These are phyloP conservation scores for Pseudotsuga menziesii DNA, from an alignment of 75 land plant species.

Conservation along the genomic window DNA sequence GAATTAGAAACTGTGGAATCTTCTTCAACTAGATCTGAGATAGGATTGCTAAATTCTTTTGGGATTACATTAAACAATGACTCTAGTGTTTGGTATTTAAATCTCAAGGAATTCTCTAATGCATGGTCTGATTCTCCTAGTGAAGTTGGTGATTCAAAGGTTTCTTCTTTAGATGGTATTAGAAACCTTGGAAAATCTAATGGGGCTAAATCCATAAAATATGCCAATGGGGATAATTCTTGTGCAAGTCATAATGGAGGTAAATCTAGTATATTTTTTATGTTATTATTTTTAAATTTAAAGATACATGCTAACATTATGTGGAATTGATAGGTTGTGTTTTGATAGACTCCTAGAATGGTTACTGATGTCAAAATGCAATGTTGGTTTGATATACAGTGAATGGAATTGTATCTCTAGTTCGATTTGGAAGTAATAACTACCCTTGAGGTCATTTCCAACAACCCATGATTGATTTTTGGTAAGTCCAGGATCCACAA, in stretches of 20 bases:
- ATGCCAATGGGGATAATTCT: constrained; percentile 23
- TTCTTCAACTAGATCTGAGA: no score
- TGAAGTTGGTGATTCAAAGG: constrained; percentile 14
- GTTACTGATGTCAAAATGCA: constrained; percentile 1
- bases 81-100: constrained; percentile 1
- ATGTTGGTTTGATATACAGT: constrained; percentile 14
- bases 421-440: constrained; percentile 14
- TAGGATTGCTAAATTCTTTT: no score
- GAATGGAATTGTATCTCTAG: constrained; percentile 23
- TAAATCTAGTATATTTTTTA: constrained; percentile 1
- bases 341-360: constrained; percentile 10
- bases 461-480: constrained; percentile 45
- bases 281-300: neutral
- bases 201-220: constrained; percentile 15
- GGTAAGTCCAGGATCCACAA: constrained; percentile 52
- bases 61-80: constrained; percentile 13
- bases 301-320: constrained; percentile 3
- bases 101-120: constrained; percentile 22
- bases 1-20: no score
- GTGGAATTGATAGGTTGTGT: neutral
- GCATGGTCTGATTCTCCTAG: constrained; percentile 26
- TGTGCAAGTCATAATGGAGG: neutral
- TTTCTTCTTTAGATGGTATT: constrained; percentile 6
- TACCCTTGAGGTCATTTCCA: constrained; percentile 49
- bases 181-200: constrained; percentile 24